Conservation (phyloP, 2,329 filamentous ascomycete species). For the Ophiostoma tasmaniense region DNA sequence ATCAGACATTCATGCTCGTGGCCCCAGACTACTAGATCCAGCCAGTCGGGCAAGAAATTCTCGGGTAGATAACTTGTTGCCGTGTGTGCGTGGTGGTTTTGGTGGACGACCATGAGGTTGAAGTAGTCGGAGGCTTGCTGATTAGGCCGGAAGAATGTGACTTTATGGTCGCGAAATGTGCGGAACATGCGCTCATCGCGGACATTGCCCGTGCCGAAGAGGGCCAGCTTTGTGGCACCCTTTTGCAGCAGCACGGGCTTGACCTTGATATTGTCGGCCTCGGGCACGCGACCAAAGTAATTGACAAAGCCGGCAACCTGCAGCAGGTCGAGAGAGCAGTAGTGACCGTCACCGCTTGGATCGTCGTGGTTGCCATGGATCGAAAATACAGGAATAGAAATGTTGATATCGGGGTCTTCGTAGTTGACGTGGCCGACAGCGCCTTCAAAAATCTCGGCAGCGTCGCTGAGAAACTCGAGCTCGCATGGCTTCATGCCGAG, state of each 20-base stretch:
- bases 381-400: slow-evolving; percentile 93
- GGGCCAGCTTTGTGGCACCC: slow-evolving; percentile 79
- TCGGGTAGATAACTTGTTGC: slow-evolving; percentile 92
- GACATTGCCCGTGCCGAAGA: slow-evolving; percentile 94
- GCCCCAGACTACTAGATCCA: slow-evolving; percentile 91
- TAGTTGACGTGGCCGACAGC: slow-evolving; percentile 95
- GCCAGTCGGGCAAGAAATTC: slow-evolving; percentile 80
- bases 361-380: slow-evolving; percentile 99
- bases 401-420: slow-evolving; percentile 92
- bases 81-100: slow-evolving; percentile 89
- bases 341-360: slow-evolving; percentile 89
- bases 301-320: slow-evolving; percentile 89
- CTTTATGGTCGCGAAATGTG: slow-evolving; percentile 85
- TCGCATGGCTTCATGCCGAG: slow-evolving; percentile 93
- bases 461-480: slow-evolving; percentile 88
- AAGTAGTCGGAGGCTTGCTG: slow-evolving; percentile 86
- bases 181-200: slow-evolving; percentile 90
- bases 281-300: slow-evolving; percentile 86
- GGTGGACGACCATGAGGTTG: slow-evolving; percentile 89
- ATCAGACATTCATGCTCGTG: slow-evolving; percentile 97
- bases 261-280: slow-evolving; percentile 86
- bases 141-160: slow-evolving; percentile 83
- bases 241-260: slow-evolving; percentile 93
- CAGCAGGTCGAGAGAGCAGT: slow-evolving; percentile 81
- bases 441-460: slow-evolving; percentile 80